These are phyloP conservation scores for Cryphonectria radicalis DNA, from an alignment of 2,329 filamentous ascomycete genomes.

Conservation along the genomic window DNA sequence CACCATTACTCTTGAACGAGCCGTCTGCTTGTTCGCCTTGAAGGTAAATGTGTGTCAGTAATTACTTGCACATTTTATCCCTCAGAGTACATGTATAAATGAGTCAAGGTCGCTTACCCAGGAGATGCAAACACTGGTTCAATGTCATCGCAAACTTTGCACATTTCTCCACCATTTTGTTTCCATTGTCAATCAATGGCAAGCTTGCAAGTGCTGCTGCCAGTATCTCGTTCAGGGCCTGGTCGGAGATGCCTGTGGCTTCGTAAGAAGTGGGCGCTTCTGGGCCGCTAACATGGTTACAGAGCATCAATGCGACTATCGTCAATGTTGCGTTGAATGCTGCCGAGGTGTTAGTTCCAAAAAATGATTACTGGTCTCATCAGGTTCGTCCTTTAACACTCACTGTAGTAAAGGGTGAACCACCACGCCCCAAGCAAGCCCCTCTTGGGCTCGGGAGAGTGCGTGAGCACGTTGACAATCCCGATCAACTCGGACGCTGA, in stretches of 20 bases:
- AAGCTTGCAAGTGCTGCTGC: conserved; percentile 23
- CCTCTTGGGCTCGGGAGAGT: conserved; percentile 25
- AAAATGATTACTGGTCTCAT: not conserved
- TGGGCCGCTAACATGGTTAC: conserved; percentile 20
- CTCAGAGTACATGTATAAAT: no score
- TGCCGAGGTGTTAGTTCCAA: not conserved
- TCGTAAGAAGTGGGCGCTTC: not conserved
- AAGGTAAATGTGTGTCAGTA: not conserved
- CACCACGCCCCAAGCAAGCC: conserved; percentile 39
- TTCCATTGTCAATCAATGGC: conserved; percentile 28
- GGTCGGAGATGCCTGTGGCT: conserved; percentile 19
- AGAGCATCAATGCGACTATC: conserved; percentile 27
- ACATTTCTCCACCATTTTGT: conserved; percentile 31
- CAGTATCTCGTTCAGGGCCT: conserved; percentile 12
- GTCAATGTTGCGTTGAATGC: conserved; percentile 33
- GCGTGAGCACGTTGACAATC: conserved; percentile 31
- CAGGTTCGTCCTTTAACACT: conserved; percentile 13
- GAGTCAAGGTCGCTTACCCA: conserved; percentile 17
- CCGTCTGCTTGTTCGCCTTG: conserved; percentile 13
- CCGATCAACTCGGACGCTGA: conserved; percentile 34
- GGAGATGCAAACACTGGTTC: conserved; percentile 24
- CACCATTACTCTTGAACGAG: not conserved
- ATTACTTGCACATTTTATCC: not conserved
- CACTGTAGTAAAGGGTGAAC: conserved; percentile 40
- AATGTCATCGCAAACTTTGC: conserved; percentile 25